A percentile compares a stretch with the other conserved stretches of the same genome.
phyloP scores from a whole-genome alignment of 148 eudicot species.

The Heliosperma pusillum region DNA sequence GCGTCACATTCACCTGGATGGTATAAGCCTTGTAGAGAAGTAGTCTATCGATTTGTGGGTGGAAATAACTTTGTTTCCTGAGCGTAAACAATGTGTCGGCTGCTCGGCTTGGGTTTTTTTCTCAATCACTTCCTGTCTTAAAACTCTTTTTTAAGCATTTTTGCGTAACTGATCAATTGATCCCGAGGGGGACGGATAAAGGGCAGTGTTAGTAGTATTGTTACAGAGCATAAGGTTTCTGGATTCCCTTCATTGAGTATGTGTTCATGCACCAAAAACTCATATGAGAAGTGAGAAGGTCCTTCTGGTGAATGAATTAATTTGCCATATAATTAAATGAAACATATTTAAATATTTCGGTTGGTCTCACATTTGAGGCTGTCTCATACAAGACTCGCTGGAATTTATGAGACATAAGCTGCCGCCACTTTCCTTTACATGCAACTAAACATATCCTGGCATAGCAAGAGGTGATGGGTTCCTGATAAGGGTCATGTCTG shows the following conservation, averaged over 20 bases:
- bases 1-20: neutral
- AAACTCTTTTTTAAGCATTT: neutral
- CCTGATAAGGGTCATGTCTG: neutral
- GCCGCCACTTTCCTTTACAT: neutral
- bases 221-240: neutral
- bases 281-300: neutral
- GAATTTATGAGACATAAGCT: neutral
- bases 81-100: neutral
- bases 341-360: neutral
- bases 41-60: neutral
- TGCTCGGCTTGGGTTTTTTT: neutral
- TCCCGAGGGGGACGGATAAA: neutral
- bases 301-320: neutral
- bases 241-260: neutral
- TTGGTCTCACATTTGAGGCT: neutral
- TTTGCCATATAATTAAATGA: neutral
- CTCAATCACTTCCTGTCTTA: neutral
- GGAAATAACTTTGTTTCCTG: neutral
- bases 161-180: neutral
- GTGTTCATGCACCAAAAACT: neutral
- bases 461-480: neutral
- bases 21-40: neutral
- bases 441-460: neutral
- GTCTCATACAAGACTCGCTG: neutral
- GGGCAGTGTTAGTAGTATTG: slow-evolving; percentile 1